Base-by-base conservation (phyloP, 1,139 yeast genomes). In the Geotrichum fermentans region DNA sequence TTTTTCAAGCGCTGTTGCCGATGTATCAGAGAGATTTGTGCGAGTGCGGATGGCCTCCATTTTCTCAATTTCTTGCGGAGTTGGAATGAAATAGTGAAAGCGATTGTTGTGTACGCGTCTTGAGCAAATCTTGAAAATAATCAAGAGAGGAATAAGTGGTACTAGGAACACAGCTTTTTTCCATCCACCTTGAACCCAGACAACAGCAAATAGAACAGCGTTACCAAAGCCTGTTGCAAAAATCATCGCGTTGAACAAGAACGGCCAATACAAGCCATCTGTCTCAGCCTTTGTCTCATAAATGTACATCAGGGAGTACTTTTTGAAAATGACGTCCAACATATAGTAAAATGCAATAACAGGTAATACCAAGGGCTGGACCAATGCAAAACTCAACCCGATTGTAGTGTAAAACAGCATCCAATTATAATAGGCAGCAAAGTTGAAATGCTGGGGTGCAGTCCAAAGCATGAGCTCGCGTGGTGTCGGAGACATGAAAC, bases 121-220 rank as follows among this genome's bases (percentile, higher is more conserved):
- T n/a, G 53, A 52, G 11, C 39, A n/a, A 22, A 67, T 52, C 50
- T 69, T 69, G 61, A 61, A 70, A 4, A 54, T 51, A 18, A 70
- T 44, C 34, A 69, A 57, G 0, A 63, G 40, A 0, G 58, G 52
- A 0, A 65, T 61, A 24, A 66, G 50, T 5, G 74, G 74, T 1
- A 54, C 61, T 8, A 66, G 59, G 1, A 59, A 65, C 26, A 62
- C 57, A 1, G 72, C 72, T 21, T 61, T 53, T 5, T 45, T 47
- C 67, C 69, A 65, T 26, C 66, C 62, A 1, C 67, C 68, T 48
- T 69, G 72, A 22, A 65, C 67, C 72, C 73, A 69, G 1, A 69
- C 64, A 1, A 71, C 66, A 11, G 65, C 62, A 36, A 71, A 55
- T 44, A 70, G 58, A 43, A 68, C 63, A 22, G 67, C 50, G 48